Percentiles rank a stretch among this genome's conserved stretches.
Evolutionary conservation across 2,329 filamentous ascomycete genomes (phyloP).

Genomic region (Hypoxylon sp.): DNA sequence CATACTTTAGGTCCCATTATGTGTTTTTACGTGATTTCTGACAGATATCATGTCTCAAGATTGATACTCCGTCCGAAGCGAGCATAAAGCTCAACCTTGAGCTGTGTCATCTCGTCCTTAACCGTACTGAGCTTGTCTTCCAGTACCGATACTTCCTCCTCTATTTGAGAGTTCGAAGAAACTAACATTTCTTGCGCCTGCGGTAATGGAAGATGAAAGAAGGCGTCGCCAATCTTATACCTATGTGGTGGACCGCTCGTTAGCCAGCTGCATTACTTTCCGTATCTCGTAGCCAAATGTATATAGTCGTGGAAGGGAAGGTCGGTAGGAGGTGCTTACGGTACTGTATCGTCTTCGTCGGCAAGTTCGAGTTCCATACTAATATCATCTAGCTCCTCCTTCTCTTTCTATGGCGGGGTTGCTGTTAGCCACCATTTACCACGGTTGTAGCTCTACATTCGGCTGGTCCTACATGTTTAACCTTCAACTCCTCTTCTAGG

Average conservation of each 20-base stretch:
- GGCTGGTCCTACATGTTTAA: slow-evolving; percentile 72
- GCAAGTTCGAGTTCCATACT: slow-evolving; percentile 91
- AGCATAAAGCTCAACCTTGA: slow-evolving; percentile 94
- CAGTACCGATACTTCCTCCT: slow-evolving; percentile 78
- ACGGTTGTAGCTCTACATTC: no score
- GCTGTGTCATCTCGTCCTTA: slow-evolving; percentile 85
- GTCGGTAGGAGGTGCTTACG: slow-evolving; percentile 66
- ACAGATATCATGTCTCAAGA: slow-evolving; percentile 76
- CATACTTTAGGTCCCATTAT: background rate
- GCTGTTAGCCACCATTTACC: no score
- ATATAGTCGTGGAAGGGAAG: background rate
- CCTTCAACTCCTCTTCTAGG: slow-evolving; percentile 82
- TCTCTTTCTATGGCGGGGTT: no score
- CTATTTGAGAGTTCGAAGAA: slow-evolving; percentile 76
- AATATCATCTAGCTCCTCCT: slow-evolving; percentile 96
- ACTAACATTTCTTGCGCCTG: slow-evolving; percentile 89
- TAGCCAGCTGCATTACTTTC: slow-evolving; percentile 20
- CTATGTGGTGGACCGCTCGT: slow-evolving; percentile 58
- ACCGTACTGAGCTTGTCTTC: slow-evolving; percentile 81
- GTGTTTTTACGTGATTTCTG: background rate
- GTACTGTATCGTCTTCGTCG: slow-evolving; percentile 93
- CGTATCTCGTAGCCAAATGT: background rate
- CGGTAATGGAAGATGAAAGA: slow-evolving; percentile 84
- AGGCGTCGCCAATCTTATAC: slow-evolving; percentile 97
- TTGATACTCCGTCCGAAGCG: slow-evolving; percentile 98